A percentile compares a stretch with the other conserved stretches of the same genome.
phyloP scores from a whole-genome alignment of 306 rosid species.

The Dryas octopetala region DNA sequence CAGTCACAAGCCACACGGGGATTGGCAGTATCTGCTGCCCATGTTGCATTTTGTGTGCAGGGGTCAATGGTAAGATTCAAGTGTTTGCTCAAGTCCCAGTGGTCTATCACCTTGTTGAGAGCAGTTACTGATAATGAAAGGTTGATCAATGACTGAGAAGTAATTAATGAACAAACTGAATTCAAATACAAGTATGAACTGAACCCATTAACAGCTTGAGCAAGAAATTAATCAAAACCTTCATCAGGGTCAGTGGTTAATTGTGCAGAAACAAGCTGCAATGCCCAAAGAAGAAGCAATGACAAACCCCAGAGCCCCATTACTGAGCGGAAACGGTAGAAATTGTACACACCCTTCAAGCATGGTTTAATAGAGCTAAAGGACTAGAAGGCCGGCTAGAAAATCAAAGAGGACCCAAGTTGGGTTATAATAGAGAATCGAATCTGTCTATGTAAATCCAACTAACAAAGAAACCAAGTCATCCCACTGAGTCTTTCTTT shows the following conservation, averaged over 20 bases:
- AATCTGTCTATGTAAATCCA: conserved; percentile 8
- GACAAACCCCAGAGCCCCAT: conserved; percentile 29
- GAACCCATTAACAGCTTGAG: not conserved
- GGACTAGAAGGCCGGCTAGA: conserved; percentile 31
- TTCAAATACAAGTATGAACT: not conserved
- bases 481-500: not conserved
- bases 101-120: conserved; percentile 28
- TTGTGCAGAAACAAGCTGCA: conserved; percentile 32
- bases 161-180: not conserved
- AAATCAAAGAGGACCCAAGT: not conserved
- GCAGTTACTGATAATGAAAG: conserved; percentile 28
- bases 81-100: conserved; percentile 33
- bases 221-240: conserved; percentile 23
- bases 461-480: conserved; percentile 13
- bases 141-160: not conserved
- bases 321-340: conserved; percentile 3
- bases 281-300: conserved; percentile 23
- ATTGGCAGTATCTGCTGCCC: conserved; percentile 33
- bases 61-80: conserved; percentile 31
- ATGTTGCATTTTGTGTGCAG: conserved; percentile 31
- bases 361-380: not conserved
- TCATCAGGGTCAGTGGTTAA: conserved; percentile 29
- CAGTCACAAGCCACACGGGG: conserved; percentile 37
- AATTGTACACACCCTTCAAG: not conserved
- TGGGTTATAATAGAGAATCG: conserved; percentile 11